Conservation (phyloP, 257 asterid species). For the Fraxinus quadrangulata region DNA sequence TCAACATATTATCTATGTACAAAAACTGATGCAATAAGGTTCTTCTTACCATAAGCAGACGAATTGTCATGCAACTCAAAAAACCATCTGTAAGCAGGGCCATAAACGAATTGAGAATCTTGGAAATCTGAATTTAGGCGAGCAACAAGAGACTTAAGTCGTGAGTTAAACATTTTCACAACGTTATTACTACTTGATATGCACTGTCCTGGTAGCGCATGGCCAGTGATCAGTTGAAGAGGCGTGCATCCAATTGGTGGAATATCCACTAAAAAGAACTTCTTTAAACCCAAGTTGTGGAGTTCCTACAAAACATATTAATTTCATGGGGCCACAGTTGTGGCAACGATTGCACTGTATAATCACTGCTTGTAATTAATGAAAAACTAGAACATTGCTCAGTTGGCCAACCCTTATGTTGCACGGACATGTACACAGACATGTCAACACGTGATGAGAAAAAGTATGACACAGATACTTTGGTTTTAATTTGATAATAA, state of each 20-base stretch:
- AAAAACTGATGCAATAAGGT: background rate
- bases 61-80: slow-evolving; percentile 16
- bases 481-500: too few relatives aligned
- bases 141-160: slow-evolving; percentile 13
- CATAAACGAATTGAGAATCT: slow-evolving; percentile 4
- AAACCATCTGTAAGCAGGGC: background rate
- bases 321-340: too few relatives aligned
- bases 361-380: background rate
- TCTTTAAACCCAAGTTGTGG: slow-evolving; percentile 23
- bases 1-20: background rate
- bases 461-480: too few relatives aligned
- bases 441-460: too few relatives aligned
- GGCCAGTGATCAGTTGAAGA: rapidly evolving
- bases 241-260: slow-evolving; percentile 26
- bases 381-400: background rate
- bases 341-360: too few relatives aligned
- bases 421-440: too few relatives aligned
- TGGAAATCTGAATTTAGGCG: slow-evolving; percentile 18
- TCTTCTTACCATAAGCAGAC: slow-evolving; percentile 21
- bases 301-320: slow-evolving; percentile 14
- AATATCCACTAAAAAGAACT: slow-evolving; percentile 19
- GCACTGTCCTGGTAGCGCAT: slow-evolving; percentile 18
- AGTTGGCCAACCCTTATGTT: background rate
- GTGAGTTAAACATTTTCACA: slow-evolving; percentile 12
- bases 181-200: background rate